Evolutionary conservation across 2,329 filamentous ascomycete genomes (phyloP).

Genomic region (Pseudonectria buxi): DNA sequence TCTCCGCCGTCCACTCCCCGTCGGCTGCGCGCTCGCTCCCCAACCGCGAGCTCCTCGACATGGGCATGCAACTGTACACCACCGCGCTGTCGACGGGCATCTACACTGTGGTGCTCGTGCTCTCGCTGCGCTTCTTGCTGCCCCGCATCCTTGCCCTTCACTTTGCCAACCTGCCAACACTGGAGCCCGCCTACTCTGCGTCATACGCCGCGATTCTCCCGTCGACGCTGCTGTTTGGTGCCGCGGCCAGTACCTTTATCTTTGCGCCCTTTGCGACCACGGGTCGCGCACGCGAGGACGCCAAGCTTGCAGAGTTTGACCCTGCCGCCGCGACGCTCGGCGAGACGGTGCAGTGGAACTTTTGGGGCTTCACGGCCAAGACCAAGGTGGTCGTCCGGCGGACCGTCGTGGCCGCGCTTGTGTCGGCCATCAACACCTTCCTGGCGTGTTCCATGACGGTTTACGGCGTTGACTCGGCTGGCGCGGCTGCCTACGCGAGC

Average conservation of each 20-base stretch:
- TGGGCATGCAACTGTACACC: conserved; percentile 56
- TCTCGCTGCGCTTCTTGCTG: conserved; percentile 63
- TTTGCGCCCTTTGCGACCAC: conserved; percentile 61
- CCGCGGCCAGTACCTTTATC: conserved; percentile 68
- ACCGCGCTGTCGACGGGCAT: conserved; percentile 63
- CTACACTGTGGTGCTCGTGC: conserved; percentile 66
- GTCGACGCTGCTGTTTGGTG: conserved; percentile 52
- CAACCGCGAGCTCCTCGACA: conserved; percentile 62
- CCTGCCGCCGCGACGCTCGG: conserved; percentile 57
- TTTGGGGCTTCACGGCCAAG: conserved; percentile 61
- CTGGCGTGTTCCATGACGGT: conserved; percentile 61
- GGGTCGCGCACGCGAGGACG: conserved; percentile 41
- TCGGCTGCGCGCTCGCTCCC: conserved; percentile 39
- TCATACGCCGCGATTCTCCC: conserved; percentile 56
- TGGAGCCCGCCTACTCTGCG: conserved; percentile 61
- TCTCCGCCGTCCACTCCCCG: conserved; percentile 57
- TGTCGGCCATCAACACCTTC: conserved; percentile 54
- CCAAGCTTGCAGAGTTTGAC: conserved; percentile 50
- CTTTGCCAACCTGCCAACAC: conserved; percentile 64
- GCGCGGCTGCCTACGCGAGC: conserved; percentile 64
- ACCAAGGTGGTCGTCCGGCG: conserved; percentile 59
- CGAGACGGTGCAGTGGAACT: conserved; percentile 65
- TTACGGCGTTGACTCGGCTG: conserved; percentile 60
- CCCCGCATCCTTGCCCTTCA: conserved; percentile 66
- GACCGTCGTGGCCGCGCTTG: conserved; percentile 51